phyloP scores from a whole-genome alignment of 1,284 basidiomycete species.

The Gomphus bonarii region DNA sequence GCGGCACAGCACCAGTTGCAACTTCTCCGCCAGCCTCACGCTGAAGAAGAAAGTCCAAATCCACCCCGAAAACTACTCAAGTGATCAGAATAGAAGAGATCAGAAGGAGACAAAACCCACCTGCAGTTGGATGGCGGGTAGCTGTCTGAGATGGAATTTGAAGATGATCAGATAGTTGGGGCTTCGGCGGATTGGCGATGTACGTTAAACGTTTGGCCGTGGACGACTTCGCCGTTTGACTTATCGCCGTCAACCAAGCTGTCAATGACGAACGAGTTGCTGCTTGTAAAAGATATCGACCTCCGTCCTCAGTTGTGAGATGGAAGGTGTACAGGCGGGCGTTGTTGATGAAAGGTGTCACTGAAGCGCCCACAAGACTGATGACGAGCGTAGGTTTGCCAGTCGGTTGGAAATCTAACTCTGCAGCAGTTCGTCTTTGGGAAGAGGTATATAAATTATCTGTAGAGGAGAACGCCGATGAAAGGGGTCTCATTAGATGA shows the following conservation, averaged over 20 bases:
- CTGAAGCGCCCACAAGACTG: constrained; percentile 59
- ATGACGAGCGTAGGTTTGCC: constrained; percentile 66
- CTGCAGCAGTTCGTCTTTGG: constrained; percentile 47
- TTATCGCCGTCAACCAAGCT: constrained; percentile 67
- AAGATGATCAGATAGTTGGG: constrained; percentile 59
- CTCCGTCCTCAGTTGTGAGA: constrained; percentile 76
- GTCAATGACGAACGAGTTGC: constrained; percentile 54
- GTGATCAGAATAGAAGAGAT: constrained; percentile 4
- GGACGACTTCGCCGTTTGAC: constrained; percentile 55
- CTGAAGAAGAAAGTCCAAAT: constrained; percentile 53
- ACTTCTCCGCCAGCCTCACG: constrained; percentile 47
- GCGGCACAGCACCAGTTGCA: constrained; percentile 50
- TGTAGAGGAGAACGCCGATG: constrained; percentile 54
- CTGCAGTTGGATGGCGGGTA: constrained; percentile 48
- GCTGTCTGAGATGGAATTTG: constrained; percentile 33
- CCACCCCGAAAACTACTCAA: constrained; percentile 63
- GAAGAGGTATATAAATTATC: constrained; percentile 34
- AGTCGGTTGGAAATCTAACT: constrained; percentile 60
- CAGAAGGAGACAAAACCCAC: constrained; percentile 27
- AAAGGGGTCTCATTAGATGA: constrained; percentile 77
- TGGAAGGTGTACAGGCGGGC: constrained; percentile 74
- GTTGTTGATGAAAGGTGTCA: constrained; percentile 61
- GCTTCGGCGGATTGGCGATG: constrained; percentile 59
- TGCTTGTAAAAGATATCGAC: constrained; percentile 69
- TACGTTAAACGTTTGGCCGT: constrained; percentile 75